These are phyloP conservation scores for Saccharomycopsis sp. DNA, from an alignment of 805 yeast species.

Conservation along the genomic window DNA sequence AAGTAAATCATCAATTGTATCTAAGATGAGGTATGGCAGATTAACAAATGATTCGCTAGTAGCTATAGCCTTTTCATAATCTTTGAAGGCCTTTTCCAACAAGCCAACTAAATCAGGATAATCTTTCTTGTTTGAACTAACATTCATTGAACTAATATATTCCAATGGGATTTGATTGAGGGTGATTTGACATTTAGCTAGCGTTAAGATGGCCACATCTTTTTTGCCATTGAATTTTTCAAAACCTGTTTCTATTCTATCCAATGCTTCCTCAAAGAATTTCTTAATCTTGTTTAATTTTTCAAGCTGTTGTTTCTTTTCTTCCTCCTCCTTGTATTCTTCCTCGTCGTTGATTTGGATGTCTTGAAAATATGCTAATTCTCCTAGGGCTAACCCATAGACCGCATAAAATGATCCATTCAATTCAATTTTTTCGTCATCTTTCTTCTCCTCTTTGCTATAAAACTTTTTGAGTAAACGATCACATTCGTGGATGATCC, in stretches of 20 bases:
- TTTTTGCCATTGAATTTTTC: constrained; percentile 39
- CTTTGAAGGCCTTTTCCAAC: constrained; percentile 32
- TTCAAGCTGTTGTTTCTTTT: constrained; percentile 16
- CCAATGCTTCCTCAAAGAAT: constrained; percentile 65
- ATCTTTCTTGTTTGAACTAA: constrained; percentile 32
- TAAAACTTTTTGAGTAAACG: constrained; percentile 46
- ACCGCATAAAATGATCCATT: constrained; percentile 59
- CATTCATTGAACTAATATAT: constrained; percentile 43
- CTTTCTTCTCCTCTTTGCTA: constrained; percentile 21
- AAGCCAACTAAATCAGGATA: constrained; percentile 38
- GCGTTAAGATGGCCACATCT: constrained; percentile 29
- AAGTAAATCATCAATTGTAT: constrained; percentile 57
- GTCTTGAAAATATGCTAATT: constrained; percentile 50
- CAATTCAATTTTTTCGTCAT: constrained; percentile 23
- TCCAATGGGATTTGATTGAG: constrained; percentile 55
- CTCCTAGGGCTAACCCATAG: constrained; percentile 66
- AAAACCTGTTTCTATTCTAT: constrained; percentile 56
- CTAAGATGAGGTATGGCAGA: constrained; percentile 43
- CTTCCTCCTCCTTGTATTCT: constrained; percentile 25
- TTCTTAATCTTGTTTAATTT: constrained; percentile 37
- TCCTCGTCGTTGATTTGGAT: constrained; percentile 28
- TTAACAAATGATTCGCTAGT: constrained; percentile 31
- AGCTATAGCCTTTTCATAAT: constrained; percentile 25
- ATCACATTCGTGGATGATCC: constrained; percentile 90
- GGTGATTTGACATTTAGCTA: constrained; percentile 49